Evolutionary conservation across 768 basidiomycete species (phyloP).

Genomic region (Pleurotus djamor): DNA sequence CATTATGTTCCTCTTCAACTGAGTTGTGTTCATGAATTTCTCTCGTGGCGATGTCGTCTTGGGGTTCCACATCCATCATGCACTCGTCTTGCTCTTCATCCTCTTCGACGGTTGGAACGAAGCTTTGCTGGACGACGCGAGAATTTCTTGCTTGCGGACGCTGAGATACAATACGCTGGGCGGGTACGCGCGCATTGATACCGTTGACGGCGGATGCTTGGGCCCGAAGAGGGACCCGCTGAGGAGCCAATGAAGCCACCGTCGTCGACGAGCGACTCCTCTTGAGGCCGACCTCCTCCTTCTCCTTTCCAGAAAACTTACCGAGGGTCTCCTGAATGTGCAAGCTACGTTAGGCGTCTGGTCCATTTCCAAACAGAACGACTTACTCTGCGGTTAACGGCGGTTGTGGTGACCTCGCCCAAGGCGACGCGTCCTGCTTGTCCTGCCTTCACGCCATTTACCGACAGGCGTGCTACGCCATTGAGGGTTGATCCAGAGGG

Average conservation of each 20-base stretch:
- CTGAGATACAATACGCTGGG: conserved; percentile 3
- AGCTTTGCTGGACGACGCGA: conserved; percentile 30
- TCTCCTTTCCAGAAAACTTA: conserved; percentile 59
- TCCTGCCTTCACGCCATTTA: conserved; percentile 51
- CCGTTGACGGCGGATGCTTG: conserved; percentile 25
- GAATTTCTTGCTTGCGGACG: conserved; percentile 29
- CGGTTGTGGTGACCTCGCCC: conserved; percentile 77
- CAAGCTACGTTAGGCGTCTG: conserved; percentile 12
- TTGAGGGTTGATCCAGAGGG: conserved; percentile 42
- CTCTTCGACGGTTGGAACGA: conserved; percentile 28
- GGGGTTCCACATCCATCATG: conserved; percentile 65
- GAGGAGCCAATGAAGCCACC: conserved; percentile 28
- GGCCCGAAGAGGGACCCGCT: conserved; percentile 67
- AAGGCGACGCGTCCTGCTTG: conserved; percentile 65
- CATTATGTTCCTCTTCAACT: conserved; percentile 51
- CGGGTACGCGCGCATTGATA: conserved; percentile 31
- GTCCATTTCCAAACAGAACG: background rate
- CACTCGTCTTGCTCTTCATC: conserved; percentile 40
- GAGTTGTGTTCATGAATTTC: conserved; percentile 16
- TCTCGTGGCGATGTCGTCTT: conserved; percentile 44
- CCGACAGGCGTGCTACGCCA: conserved; percentile 50
- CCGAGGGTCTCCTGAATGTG: conserved; percentile 39
- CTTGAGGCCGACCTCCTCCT: conserved; percentile 63
- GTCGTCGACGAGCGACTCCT: conserved; percentile 65
- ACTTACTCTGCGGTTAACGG: conserved; percentile 75